A percentile compares a stretch with the other conserved stretches of the same genome.
Evolutionary conservation across 176 grass and related monocot genomes (phyloP).

Genomic region (Carex littledalei): DNA sequence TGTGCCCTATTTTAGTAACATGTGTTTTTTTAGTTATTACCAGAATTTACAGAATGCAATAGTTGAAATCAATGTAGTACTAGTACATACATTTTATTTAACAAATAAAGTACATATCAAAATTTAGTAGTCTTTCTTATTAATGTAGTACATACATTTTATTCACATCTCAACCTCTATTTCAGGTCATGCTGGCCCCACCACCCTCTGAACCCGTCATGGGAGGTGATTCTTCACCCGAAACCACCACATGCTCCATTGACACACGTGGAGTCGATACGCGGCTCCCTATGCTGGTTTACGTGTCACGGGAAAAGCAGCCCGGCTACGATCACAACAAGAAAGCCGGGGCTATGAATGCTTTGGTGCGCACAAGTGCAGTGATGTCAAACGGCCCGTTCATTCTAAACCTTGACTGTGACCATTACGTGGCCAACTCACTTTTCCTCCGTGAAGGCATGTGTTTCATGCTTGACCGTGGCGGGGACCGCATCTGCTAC

Average conservation of each 20-base stretch:
- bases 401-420: conserved; percentile 91
- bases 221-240: conserved; percentile 37
- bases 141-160: too few species aligned
- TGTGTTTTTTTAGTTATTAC: too few species aligned
- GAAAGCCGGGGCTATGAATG: conserved; percentile 89
- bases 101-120: too few species aligned
- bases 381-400: conserved; percentile 97
- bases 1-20: too few species aligned
- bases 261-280: conserved; percentile 68
- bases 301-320: conserved; percentile 77
- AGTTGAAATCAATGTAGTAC: too few species aligned
- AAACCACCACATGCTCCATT: conserved; percentile 29
- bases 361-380: conserved; percentile 71
- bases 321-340: conserved; percentile 95
- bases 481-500: conserved; percentile 81
- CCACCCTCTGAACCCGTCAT: conserved; percentile 57
- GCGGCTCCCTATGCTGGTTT: conserved; percentile 86
- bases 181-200: conserved; percentile 81
- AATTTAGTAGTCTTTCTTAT: too few species aligned
- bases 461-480: conserved; percentile 98
- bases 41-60: too few species aligned
- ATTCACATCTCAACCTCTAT: not conserved
- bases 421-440: conserved; percentile 91
- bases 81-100: too few species aligned
- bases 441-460: conserved; percentile 68